Conservation (phyloP, 441 rosid species). For the Pelargonium citronellum region DNA sequence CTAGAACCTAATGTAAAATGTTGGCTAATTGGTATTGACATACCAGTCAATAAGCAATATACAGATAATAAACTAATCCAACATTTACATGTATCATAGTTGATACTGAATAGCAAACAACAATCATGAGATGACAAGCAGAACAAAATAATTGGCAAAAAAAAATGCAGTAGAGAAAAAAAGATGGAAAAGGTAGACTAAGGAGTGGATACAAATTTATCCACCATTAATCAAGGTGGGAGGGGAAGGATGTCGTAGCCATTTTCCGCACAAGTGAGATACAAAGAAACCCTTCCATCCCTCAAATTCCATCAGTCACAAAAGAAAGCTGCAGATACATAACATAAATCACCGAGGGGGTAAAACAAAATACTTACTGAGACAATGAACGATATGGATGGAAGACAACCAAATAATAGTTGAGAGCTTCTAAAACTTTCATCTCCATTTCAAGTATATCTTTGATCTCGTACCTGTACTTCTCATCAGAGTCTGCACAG, state of each 20-base stretch:
- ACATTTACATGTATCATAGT: not conserved
- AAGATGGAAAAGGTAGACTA: not conserved
- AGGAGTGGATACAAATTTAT: not conserved
- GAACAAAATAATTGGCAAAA: not conserved
- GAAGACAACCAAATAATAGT: slow-evolving; percentile 84
- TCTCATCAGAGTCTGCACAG: slow-evolving; percentile 68
- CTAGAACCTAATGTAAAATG: not conserved
- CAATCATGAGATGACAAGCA: not conserved
- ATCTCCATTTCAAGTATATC: slow-evolving; percentile 97
- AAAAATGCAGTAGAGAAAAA: not conserved
- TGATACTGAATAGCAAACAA: not conserved
- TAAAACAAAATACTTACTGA: slow-evolving; percentile 45
- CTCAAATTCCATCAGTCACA: not conserved
- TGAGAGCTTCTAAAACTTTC: slow-evolving; percentile 90
- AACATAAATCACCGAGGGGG: not conserved
- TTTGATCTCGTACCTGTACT: slow-evolving; percentile 69
- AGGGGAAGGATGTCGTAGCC: not conserved
- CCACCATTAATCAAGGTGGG: not conserved
- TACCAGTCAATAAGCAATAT: not conserved
- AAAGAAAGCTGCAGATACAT: slow-evolving; percentile 12
- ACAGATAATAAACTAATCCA: not conserved
- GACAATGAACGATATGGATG: slow-evolving; percentile 85
- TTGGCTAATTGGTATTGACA: not conserved
- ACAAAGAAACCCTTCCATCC: not conserved
- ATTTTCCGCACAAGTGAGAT: not conserved